Percentiles rank a stretch among this genome's conserved stretches.
Evolutionary conservation across 169 alveolate genomes (phyloP).

Genomic region (Neospora caninum): DNA sequence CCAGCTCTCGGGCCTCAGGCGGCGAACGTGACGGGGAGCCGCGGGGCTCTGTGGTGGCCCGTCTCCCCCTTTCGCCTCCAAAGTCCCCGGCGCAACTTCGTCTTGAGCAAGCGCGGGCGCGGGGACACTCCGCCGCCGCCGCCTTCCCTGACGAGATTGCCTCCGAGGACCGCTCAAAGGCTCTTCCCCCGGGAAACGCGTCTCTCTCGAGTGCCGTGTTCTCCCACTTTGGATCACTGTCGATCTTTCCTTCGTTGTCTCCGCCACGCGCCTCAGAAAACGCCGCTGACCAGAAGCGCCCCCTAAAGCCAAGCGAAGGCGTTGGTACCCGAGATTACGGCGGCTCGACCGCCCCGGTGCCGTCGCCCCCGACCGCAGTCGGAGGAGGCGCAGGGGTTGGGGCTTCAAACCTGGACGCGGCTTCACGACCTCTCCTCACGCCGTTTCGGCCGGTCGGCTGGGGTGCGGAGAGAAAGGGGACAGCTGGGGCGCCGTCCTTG

Average conservation of each 20-base stretch:
- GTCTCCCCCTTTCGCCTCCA: neutral
- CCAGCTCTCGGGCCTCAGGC: neutral
- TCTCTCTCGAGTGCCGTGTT: neutral
- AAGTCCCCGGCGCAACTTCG: neutral
- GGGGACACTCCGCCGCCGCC: conserved; percentile 23
- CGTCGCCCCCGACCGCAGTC: conserved; percentile 5
- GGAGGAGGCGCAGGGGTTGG: neutral
- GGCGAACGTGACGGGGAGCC: neutral
- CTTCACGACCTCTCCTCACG: neutral
- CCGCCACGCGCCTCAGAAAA: neutral
- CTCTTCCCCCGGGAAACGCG: neutral
- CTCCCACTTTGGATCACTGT: neutral
- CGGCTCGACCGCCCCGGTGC: neutral
- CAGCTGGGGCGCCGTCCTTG: neutral
- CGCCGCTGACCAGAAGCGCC: neutral
- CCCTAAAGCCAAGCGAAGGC: neutral
- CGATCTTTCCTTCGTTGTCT: neutral
- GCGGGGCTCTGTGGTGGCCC: neutral
- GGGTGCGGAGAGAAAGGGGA: neutral
- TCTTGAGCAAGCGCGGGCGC: neutral
- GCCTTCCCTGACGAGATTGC: conserved; percentile 3
- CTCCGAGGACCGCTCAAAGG: neutral
- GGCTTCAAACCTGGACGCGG: neutral
- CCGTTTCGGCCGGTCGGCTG: neutral
- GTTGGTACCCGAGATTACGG: neutral